These are phyloP conservation scores for Solanum hybrid DNA, from an alignment of 305 asterid species.

Conservation along the genomic window DNA sequence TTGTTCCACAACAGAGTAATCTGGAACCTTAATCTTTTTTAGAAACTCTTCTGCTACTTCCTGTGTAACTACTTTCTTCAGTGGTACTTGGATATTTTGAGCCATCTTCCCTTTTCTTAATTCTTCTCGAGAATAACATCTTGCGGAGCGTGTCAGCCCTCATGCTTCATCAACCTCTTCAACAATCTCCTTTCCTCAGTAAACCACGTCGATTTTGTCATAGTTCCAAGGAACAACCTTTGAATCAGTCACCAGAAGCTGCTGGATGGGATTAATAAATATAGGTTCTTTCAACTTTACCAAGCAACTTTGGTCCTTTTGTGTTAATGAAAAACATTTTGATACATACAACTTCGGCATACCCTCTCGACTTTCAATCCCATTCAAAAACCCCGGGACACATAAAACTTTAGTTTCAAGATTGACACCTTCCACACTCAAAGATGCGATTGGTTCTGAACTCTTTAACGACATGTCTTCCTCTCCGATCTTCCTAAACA, in stretches of 20 bases:
- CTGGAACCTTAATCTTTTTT: no score
- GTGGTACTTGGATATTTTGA: not conserved
- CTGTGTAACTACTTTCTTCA: not conserved
- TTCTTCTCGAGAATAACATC: not conserved
- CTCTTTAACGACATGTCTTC: not conserved
- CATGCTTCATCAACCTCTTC: no score
- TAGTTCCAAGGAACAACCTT: no score
- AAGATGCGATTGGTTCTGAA: not conserved
- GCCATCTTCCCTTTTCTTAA: rapidly evolving
- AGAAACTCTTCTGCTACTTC: no score
- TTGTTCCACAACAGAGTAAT: no score
- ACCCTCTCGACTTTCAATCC: not conserved
- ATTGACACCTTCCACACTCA: not conserved
- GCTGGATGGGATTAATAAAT: no score
- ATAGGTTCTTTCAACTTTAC: no score
- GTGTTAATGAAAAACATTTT: no score
- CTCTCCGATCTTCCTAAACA: not conserved
- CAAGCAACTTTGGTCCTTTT: no score
- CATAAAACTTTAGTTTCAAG: not conserved
- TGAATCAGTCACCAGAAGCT: no score
- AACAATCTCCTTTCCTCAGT: not conserved
- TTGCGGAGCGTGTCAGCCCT: not conserved
- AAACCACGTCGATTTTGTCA: not conserved
- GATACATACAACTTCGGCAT: not conserved
- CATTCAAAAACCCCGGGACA: not conserved